These are phyloP conservation scores for Xerocomus amazonicus DNA, from an alignment of 1,284 basidiomycete species.

Conservation along the genomic window DNA sequence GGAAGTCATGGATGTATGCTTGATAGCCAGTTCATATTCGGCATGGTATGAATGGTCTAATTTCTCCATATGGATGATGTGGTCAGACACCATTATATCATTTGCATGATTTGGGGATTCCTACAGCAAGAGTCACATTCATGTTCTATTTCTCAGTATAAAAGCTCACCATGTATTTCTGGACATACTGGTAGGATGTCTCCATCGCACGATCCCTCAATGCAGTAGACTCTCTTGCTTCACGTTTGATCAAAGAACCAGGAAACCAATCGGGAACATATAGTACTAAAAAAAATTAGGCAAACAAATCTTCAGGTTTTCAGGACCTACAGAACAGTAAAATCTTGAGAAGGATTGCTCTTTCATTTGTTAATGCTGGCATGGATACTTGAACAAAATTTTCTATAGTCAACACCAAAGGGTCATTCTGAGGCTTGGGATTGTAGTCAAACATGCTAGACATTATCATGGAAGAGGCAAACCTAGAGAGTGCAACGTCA, in stretches of 20 bases:
- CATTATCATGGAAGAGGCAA: constrained; percentile 12
- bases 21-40: constrained; percentile 5
- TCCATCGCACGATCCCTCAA: constrained; percentile 3
- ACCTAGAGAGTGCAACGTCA: not conserved
- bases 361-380: not conserved
- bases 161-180: constrained; percentile 8
- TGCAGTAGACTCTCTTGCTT: not conserved
- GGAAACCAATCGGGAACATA: constrained; percentile 13
- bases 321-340: constrained; percentile 15
- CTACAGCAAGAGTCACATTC: not conserved
- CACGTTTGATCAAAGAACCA: constrained; percentile 4
- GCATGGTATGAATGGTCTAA: constrained; percentile 1
- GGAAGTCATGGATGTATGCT: constrained; percentile 5
- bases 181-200: constrained; percentile 8
- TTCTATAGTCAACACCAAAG: constrained; percentile 3
- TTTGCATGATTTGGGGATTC: not conserved
- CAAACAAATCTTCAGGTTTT: not conserved
- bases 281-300: constrained; percentile 1
- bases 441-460: constrained; percentile 15
- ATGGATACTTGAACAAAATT: not conserved
- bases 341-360: constrained; percentile 3
- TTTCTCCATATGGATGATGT: constrained; percentile 9
- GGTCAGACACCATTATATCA: constrained; percentile 8
- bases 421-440: constrained; percentile 8
- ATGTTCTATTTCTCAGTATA: not conserved